These are phyloP conservation scores for Peronospora destructor DNA, from an alignment of 352 stramenopile species.

Conservation along the genomic window DNA sequence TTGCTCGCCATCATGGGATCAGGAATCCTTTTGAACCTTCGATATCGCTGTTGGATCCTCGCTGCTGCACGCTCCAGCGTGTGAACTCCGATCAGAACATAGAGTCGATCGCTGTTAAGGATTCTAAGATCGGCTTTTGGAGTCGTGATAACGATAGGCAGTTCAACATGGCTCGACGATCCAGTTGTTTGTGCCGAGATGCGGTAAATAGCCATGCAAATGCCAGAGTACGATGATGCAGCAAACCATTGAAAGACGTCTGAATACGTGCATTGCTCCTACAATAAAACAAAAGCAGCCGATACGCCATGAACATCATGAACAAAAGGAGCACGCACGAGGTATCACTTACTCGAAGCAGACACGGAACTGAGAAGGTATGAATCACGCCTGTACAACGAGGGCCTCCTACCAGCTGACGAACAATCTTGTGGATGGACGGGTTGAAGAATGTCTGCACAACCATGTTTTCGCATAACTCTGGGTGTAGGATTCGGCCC, in stretches of 20 bases:
- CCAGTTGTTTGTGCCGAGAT: constrained; percentile 48
- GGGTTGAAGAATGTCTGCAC: constrained; percentile 78
- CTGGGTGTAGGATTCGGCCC: constrained; percentile 64
- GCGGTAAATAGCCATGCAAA: constrained; percentile 70
- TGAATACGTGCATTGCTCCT: constrained; percentile 44
- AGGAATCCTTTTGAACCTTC: constrained; percentile 19
- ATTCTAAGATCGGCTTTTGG: constrained; percentile 50
- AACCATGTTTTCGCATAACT: constrained; percentile 84
- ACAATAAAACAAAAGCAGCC: constrained; percentile 1
- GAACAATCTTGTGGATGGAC: constrained; percentile 81
- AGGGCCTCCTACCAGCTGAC: constrained; percentile 67
- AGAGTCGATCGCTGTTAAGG: constrained; percentile 44
- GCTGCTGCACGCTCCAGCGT: constrained; percentile 59
- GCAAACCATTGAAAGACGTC: constrained; percentile 61
- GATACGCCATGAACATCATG: constrained; percentile 1
- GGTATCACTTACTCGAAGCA: constrained; percentile 32
- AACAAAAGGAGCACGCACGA: not conserved
- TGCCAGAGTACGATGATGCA: constrained; percentile 49
- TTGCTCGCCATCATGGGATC: constrained; percentile 4
- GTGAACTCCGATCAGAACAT: constrained; percentile 69
- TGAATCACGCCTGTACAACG: constrained; percentile 72
- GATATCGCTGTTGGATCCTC: constrained; percentile 50
- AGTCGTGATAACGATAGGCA: constrained; percentile 75
- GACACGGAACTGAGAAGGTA: constrained; percentile 41
- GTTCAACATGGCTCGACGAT: constrained; percentile 31